Evolutionary conservation across 345 rosid genomes (phyloP).

Genomic region (Hirschfeldia incana): DNA sequence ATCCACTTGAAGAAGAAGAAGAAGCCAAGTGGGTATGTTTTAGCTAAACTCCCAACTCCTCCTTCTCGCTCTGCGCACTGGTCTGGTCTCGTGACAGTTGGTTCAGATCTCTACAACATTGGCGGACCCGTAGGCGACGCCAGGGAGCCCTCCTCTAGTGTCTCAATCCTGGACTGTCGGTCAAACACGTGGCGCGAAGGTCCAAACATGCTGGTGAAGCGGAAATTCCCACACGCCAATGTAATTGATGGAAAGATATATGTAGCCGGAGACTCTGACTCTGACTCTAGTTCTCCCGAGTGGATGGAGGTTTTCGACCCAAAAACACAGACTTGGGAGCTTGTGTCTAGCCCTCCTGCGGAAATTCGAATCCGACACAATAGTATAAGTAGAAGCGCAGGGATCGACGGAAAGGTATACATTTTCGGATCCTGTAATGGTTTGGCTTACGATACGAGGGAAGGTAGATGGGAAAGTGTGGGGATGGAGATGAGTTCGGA

Average conservation of each 20-base stretch:
- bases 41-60: constrained; percentile 29
- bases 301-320: constrained; percentile 25
- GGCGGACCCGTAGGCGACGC: constrained; percentile 36
- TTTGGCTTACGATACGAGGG: constrained; percentile 9
- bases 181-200: constrained; percentile 52
- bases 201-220: constrained; percentile 55
- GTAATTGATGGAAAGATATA: constrained; percentile 54
- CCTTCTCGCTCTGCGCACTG: constrained; percentile 39
- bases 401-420: background rate
- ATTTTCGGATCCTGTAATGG: background rate
- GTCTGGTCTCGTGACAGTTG: constrained; percentile 9
- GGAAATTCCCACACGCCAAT: constrained; percentile 53
- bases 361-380: background rate
- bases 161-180: constrained; percentile 68
- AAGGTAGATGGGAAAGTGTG: constrained; percentile 49
- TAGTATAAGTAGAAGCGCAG: background rate
- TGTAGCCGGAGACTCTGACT: constrained; percentile 47
- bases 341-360: background rate
- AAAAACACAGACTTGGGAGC: constrained; percentile 14
- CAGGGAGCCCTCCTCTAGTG: constrained; percentile 41
- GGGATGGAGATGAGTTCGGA: constrained; percentile 60
- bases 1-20: background rate
- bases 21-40: background rate
- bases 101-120: constrained; percentile 49
- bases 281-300: background rate